Evolutionary conservation across 331 rosid genomes (phyloP).

Genomic region (Arachis monticola): DNA sequence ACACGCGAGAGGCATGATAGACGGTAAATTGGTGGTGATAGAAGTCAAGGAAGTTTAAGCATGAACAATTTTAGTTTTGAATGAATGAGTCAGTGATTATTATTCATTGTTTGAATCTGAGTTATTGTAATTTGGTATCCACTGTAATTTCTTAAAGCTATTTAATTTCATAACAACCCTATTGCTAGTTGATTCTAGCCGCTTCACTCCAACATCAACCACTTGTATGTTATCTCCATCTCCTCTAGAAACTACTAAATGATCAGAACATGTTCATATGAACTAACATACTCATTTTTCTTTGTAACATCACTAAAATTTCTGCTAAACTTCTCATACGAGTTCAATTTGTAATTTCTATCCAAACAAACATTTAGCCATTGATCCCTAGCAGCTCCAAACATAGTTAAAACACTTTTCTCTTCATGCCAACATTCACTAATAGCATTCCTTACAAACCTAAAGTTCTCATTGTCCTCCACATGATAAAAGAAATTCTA

Average conservation of each 20-base stretch:
- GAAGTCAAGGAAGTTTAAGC: too few species aligned
- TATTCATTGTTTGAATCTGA: too few species aligned
- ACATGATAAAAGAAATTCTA: constrained; percentile 89
- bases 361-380: constrained; percentile 33
- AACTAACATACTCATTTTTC: constrained; percentile 28
- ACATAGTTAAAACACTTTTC: constrained; percentile 28
- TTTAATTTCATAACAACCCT: constrained; percentile 27
- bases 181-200: constrained; percentile 24
- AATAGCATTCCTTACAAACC: constrained; percentile 60
- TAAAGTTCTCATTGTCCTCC: constrained; percentile 69
- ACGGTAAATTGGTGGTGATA: too few species aligned
- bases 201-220: constrained; percentile 40
- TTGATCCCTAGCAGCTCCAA: constrained; percentile 24
- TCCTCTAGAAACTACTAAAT: constrained; percentile 39
- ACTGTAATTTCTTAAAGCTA: too few species aligned
- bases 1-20: too few species aligned
- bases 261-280: constrained; percentile 26
- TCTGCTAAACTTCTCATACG: constrained; percentile 41
- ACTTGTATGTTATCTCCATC: constrained; percentile 36
- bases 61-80: too few species aligned
- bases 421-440: constrained; percentile 41
- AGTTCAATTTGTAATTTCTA: constrained; percentile 36
- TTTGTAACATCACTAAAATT: constrained; percentile 28
- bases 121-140: too few species aligned
- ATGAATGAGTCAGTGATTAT: too few species aligned